Conservation (phyloP, 148 eudicot species). For the Nepenthes gracilis region DNA sequence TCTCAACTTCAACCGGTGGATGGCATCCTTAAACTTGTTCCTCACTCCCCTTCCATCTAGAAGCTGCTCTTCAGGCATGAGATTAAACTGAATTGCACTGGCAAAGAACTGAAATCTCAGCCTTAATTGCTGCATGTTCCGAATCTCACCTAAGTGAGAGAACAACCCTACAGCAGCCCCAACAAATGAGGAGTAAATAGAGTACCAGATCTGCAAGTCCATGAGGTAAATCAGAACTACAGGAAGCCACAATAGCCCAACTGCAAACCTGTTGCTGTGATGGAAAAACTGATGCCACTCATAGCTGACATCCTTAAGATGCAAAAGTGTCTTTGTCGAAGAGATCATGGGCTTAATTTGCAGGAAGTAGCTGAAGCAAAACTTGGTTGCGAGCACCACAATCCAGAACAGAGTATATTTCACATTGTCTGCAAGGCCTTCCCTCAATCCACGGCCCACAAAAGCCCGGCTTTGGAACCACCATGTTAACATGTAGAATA, state of each 20-base stretch:
- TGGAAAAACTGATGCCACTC: conserved; percentile 75
- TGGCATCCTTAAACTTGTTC: conserved; percentile 58
- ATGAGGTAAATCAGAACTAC: conserved; percentile 73
- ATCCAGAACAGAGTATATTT: conserved; percentile 79
- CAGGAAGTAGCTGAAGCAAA: conserved; percentile 61
- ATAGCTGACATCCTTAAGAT: conserved; percentile 30
- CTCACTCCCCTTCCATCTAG: conserved; percentile 49
- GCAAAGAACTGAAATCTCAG: conserved; percentile 93
- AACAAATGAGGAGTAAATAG: conserved; percentile 74
- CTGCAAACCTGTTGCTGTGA: conserved; percentile 68
- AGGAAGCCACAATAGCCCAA: conserved; percentile 82
- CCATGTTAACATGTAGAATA: conserved; percentile 76
- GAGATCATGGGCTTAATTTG: conserved; percentile 84
- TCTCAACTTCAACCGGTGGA: conserved; percentile 66
- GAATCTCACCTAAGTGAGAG: conserved; percentile 82
- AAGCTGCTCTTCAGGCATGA: conserved; percentile 93
- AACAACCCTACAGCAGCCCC: conserved; percentile 83
- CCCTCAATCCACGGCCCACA: conserved; percentile 85
- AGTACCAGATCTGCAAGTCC: conserved; percentile 94
- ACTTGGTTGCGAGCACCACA: conserved; percentile 71
- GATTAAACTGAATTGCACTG: conserved; percentile 87
- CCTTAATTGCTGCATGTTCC: conserved; percentile 83
- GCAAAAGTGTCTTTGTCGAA: conserved; percentile 43
- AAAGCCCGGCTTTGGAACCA: conserved; percentile 83
- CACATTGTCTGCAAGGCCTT: conserved; percentile 72